Base-by-base conservation (phyloP, 129 eudicot genomes). In the Gnaphalium uliginosum region DNA sequence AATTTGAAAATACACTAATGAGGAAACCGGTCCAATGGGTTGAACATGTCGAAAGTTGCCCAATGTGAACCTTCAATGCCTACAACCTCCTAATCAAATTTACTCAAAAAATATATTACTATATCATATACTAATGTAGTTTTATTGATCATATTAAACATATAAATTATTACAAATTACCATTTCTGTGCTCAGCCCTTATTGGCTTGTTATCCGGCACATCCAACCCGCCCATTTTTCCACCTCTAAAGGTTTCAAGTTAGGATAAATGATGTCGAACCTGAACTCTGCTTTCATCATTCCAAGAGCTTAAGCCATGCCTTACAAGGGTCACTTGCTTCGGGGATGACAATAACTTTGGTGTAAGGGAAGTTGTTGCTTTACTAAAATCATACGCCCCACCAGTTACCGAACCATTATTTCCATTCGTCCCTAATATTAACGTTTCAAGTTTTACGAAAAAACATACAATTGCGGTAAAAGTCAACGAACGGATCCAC, bases 301-400 rank as follows among this genome's bases (percentile, higher is more conserved):
- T 89, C 96, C 96, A 89, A 61, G 96, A 66, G 87, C 96, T 89
- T 54, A 87, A 88, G 43, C 96, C 96, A 82, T 90, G 96, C 51
- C 96, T 76, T 35, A 90, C 87, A 50, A 90, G 84, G 56, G 92
- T 90, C 27, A 90, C 89, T 82, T 87, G 85, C 87, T 90, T 90
- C 14, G 92, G 96, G 30, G 89, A 77, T 50, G 88, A 79, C 74
- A 90, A 70, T 53, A 69, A 69, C 62, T 82, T 86, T 30, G 76
- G 88, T 71, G 96, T 66, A 66, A 90, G 83, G 22, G 96, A 90
- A 24, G 86, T 87, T 67, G 96, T 89, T 69, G 96, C 90, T 69
- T 71, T 85, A 56, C 76, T 74, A 66, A 87, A 90, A 81, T 83
- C 90, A 73, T 83, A 90, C 4, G 96, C 90, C 27, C 96, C 96